A percentile compares a stretch with the other conserved stretches of the same genome.
phyloP scores from a whole-genome alignment of 257 asterid species.

The Scutellaria barbata region DNA sequence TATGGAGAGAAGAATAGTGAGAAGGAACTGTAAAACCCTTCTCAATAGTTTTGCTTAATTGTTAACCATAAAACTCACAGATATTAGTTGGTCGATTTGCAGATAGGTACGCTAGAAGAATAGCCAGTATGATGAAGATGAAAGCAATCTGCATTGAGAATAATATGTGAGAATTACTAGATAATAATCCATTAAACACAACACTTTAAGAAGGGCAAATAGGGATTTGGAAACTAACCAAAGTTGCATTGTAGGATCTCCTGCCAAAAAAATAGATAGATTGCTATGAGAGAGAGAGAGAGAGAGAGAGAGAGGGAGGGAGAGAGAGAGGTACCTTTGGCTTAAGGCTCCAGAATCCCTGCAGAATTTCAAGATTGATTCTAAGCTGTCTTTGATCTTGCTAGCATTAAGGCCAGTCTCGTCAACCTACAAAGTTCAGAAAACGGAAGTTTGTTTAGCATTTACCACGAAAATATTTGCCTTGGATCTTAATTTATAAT shows the following conservation, averaged over 20 bases:
- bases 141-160: constrained; percentile 56
- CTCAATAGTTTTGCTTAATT: not conserved
- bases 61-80: constrained; percentile 46
- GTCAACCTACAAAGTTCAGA: constrained; percentile 57
- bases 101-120: constrained; percentile 53
- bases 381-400: constrained; percentile 65
- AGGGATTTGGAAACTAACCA: constrained; percentile 51
- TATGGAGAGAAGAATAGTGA: constrained; percentile 24
- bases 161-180: constrained; percentile 9
- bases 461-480: not conserved
- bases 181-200: constrained; percentile 15
- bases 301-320: not conserved
- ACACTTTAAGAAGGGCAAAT: constrained; percentile 13
- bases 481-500: not conserved
- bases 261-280: constrained; percentile 41
- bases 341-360: constrained; percentile 71
- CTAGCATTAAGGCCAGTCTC: constrained; percentile 75
- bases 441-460: not conserved
- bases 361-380: constrained; percentile 68
- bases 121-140: constrained; percentile 64
- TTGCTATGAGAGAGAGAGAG: not conserved
- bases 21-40: not conserved
- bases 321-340: constrained; percentile 37
- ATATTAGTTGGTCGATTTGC: constrained; percentile 43
- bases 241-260: constrained; percentile 59